Evolutionary conservation across 805 yeast genomes (phyloP), one percentile per base, ranked within the genome.

Genomic region (Sugiyamaella lignohabitans): DNA sequence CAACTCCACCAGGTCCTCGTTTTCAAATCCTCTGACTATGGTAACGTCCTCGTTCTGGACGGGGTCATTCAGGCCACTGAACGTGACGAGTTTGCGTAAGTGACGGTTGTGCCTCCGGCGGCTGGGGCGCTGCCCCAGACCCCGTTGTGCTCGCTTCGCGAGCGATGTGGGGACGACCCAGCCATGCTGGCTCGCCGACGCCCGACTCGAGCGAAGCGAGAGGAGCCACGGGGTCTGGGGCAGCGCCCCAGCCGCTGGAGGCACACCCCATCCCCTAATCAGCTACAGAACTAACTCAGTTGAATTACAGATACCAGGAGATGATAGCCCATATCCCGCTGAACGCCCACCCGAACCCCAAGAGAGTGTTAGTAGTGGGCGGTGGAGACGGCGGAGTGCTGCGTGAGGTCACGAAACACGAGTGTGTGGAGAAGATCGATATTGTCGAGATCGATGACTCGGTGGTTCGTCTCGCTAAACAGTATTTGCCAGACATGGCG

Each of bases 381-480:
- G 98, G 98, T 55, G 98, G 98, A 62, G 98, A 91, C 67, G 98
- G 98, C 59, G 98, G 98, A 69, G 98, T 91, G 44, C 76, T 91
- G 61, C 80, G 98, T 70, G 98, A 91, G 70, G 76, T 89, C 62
- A 86, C 88, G 62, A 91, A 91, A 71, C 96, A 91, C 69, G 80
- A 77, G 44, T 66, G 77, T 51, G 87, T 91, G 46, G 96, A 88
- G 67, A 38, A 23, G 16, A 23, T 38, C n/a, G 84, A 83, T 69
- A 21, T 38, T 10, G 41, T 38, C 14, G 41, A 38, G 14, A 38
- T 38, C 16, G 41, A 38, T 38, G 41, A 87, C 70, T 81, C 88
- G 38, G 98, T 89, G 50, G 87, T 89, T 62, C 75, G 81, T 58
- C 84, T 85, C 45, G 80, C 96, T 49, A 89, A 91, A 70, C 70